Evolutionary conservation across 208 protist genomes (phyloP), one percentile per base, ranked within the genome.

Genomic region (Trypanosoma grayi): DNA sequence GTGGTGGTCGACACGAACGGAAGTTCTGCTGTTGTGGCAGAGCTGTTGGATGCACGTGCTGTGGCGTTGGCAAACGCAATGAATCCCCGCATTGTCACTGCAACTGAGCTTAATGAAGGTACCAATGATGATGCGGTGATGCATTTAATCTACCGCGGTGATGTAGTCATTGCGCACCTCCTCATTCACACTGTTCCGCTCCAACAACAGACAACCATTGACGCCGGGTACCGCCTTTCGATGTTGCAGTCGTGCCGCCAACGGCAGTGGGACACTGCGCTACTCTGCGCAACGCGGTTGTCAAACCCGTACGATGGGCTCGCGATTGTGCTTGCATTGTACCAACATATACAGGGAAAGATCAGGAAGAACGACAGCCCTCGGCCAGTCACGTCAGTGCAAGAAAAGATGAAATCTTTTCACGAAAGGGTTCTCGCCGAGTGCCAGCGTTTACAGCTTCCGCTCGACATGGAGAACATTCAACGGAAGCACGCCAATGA

Each of bases 161-260:
- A 94, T 52, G 80, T 88, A 0, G 56, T 63, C 30, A 73, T 92
- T 8, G 70, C 71, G 5, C 85, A 94, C 66, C 54, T 90, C 31
- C 75, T 94, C 16, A 79, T 94, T 16, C 88, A 92, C 67, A 81
- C 85, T 4, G 75, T 91, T 40, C 88, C 88, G 4, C 60, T 94
- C 68, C 84, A 85, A 7, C 77, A 90, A 41, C 85, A 87, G 70
- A 46, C 55, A 3, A 92, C 78, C 59, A 94, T 94, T 44, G 88
- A 94, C 60, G 68, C 71, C 13, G 77, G 77, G 22, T 94, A 84
- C 70, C 74, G 77, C n/a, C 63, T 87, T 20, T 80, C 84, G 16
- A 89, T 90, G 74, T 67, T 90, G 33, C 85, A 81, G 71, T 85
- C 75, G 27, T 74, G 77, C 31, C 65, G 77, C 7, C 76, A 81